These are phyloP conservation scores for Scheffersomyces lignicola DNA, from an alignment of 1,139 yeast species.

Conservation along the genomic window DNA sequence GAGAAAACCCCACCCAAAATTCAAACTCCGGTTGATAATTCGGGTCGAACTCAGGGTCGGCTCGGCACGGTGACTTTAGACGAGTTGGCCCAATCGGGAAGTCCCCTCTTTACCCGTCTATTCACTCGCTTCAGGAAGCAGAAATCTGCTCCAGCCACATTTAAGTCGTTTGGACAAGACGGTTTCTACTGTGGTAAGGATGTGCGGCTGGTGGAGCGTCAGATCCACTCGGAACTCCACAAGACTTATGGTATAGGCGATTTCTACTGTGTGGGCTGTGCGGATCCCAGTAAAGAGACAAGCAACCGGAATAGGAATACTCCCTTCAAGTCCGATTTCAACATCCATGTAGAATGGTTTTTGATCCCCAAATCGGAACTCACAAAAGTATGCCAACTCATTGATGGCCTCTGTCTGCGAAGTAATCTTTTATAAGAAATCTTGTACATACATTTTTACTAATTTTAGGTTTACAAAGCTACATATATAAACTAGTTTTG, in stretches of 20 bases:
- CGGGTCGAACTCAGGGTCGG: background rate
- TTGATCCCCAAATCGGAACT: slow-evolving; percentile 48
- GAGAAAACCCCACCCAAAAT: background rate
- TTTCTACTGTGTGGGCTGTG: slow-evolving; percentile 42
- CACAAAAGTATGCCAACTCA: slow-evolving; percentile 34
- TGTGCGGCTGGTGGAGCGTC: slow-evolving; percentile 38
- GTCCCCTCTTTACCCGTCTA: slow-evolving; percentile 1
- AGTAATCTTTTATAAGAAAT: background rate
- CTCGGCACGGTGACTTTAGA: slow-evolving; percentile 14
- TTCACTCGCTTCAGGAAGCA: too few relatives aligned
- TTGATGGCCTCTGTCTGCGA: slow-evolving; percentile 30
- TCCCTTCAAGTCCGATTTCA: slow-evolving; percentile 17
- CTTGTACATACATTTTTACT: background rate
- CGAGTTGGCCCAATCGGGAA: slow-evolving; percentile 7
- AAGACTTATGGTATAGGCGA: slow-evolving; percentile 44
- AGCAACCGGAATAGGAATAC: slow-evolving; percentile 3
- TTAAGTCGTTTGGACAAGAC: slow-evolving; percentile 12
- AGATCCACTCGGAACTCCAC: slow-evolving; percentile 39
- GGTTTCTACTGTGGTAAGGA: slow-evolving; percentile 34
- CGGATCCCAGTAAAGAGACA: slow-evolving; percentile 7
- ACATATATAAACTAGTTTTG: slow-evolving; percentile 5
- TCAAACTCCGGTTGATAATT: too few relatives aligned
- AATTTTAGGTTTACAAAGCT: slow-evolving; percentile 1
- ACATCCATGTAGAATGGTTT: slow-evolving; percentile 61
- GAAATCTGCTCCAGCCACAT: too few relatives aligned